Base-by-base conservation (phyloP, 108 stramenopile genomes). In the Skeletonema potamos region DNA sequence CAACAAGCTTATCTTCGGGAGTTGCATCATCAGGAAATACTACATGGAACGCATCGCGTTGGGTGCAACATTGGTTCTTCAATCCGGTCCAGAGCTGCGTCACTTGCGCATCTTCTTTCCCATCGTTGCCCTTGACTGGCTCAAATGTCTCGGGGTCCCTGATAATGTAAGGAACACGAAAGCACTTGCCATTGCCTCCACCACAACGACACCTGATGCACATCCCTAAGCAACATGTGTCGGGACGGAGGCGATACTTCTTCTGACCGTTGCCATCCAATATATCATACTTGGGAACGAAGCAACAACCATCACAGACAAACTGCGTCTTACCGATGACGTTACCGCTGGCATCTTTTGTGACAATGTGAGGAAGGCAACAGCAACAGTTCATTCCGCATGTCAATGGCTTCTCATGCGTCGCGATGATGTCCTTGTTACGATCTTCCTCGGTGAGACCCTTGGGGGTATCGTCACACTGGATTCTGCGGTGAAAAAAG, bases 281-380 rank as follows among this genome's bases (percentile, higher is more conserved):
- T 46, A 59, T 37, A 58, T 79, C 78, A 30, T 60, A 73, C 67
- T 79, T 79, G 28, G 78, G 78, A 26, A 79, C 78, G 28, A 79
- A 74, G 73, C 72, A 67, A 30, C 70, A 79, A 8, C 13, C 28
- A 44, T 79, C 78, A 44, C 78, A 79, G 32, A 79, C 54, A 34
- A 67, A 79, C 28, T 55, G 54, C 2, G 78, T 73, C 39, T 28
- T 66, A 30, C 78, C 71, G 30, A 79, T 61, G 15, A 56, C 59
- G 11, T 60, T 51, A 4, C 73, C 78, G 13, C 13, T 29, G 4
- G 58, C 65, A 37, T 79, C 59, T 22, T 56, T 72, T 5, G 78
- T 72, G 7, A 58, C 33, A 18, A 79, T 43, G 24, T 68, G 34
- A 22, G 78, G 78, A 7, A 72, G 33, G 8, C 44, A 57, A 24